These are phyloP conservation scores for Fusarium solani-melongenae DNA, from an alignment of 2,329 filamentous ascomycete genomes.

Conservation along the genomic window DNA sequence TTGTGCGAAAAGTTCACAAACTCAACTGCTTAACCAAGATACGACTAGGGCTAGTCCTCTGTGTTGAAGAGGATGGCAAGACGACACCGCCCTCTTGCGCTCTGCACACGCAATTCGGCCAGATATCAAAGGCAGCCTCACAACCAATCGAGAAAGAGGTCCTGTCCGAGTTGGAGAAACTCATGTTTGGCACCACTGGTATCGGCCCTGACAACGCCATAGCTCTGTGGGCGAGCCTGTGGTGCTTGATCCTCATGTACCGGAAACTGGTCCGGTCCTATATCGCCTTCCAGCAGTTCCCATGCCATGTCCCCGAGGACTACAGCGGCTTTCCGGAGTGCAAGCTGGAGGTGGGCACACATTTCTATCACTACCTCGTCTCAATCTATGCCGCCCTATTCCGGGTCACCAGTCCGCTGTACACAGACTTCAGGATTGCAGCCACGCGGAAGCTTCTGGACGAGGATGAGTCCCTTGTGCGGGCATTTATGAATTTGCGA, in stretches of 20 bases:
- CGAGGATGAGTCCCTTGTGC: constrained; percentile 38
- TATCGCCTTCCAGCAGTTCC: constrained; percentile 44
- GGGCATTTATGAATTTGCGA: constrained; percentile 42
- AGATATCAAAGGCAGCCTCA: constrained; percentile 43
- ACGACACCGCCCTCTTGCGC: constrained; percentile 42
- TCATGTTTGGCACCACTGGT: constrained; percentile 40
- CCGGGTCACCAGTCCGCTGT: constrained; percentile 43
- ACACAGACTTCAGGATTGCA: constrained; percentile 40
- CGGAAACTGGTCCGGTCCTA: constrained; percentile 44
- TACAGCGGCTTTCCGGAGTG: constrained; percentile 44
- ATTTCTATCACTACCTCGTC: constrained; percentile 45
- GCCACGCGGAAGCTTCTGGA: constrained; percentile 38
- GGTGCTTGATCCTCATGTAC: constrained; percentile 45
- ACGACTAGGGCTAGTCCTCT: constrained; percentile 40
- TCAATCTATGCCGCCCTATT: constrained; percentile 44
- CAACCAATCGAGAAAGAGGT: constrained; percentile 43
- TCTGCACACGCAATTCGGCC: constrained; percentile 44
- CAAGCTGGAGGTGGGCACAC: constrained; percentile 43
- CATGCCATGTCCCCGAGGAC: constrained; percentile 44
- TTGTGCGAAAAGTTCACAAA: constrained; percentile 42
- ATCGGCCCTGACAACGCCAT: constrained; percentile 41
- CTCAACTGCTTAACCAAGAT: constrained; percentile 44
- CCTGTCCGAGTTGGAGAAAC: constrained; percentile 38
- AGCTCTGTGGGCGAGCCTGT: constrained; percentile 43
- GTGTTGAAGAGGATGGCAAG: constrained; percentile 37